Evolutionary conservation across 306 rosid species (phyloP), one percentile per base, ranked within the genome.

Genomic region (Lablab purpureus): DNA sequence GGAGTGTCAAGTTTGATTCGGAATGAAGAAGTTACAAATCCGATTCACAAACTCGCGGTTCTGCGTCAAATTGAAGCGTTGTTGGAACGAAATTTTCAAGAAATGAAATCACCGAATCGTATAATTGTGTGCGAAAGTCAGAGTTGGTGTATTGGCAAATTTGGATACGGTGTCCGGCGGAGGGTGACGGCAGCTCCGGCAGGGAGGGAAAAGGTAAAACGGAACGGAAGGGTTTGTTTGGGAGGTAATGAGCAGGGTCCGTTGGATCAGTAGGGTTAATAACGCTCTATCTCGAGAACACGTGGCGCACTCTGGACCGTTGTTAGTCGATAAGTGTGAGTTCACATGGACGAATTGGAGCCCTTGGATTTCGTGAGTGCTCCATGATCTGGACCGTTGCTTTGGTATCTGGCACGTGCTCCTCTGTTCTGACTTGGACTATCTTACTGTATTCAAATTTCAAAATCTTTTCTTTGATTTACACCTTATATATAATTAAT

Each of bases 251-350:
- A 74, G 89, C 68, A 70, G 84, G 71, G 56, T 81, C 90, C 87
- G 90, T 87, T 67, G 85, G 93, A 89, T 84, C 74, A 47, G 41
- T 46, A 67, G 84, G 34, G 85, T 90, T 87, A 85, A 90, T 85
- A 90, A 87, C 68, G 87, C 25, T 63, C 50, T 79, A 80, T 81
- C 73, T 9, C 12, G 66, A 34, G 73, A 74, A 81, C 88, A 88
- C 90, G 91, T 90, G 94, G 94, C 37, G 0, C 10, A 8, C 19
- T 77, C 10, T 19, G 9, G 30, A 60, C 89, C 90, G 89, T 88
- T 86, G 79, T 77, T 65, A 68, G 85, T 82, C 84, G 97, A 92
- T 92, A 90, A 92, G 93, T 78, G 80, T 81, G 63, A 34, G 79
- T 83, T 78, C 37, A 71, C 74, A 43, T 65, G 60, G 30, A 60